Evolutionary conservation across 2,329 filamentous ascomycete species (phyloP).

Genomic region (Penicillium sp.): DNA sequence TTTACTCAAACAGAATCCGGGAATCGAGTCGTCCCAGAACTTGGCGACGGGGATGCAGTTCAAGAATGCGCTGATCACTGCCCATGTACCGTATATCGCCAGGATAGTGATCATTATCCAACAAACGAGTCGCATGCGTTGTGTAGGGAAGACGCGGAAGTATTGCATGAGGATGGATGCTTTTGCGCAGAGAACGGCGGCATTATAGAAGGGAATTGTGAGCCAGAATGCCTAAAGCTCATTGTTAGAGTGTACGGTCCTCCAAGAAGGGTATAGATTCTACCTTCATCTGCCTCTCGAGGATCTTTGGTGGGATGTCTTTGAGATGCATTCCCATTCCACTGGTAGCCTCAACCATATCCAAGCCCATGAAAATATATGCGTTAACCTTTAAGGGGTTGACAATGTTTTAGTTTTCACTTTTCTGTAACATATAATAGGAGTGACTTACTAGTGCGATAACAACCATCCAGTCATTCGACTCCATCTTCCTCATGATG

Average conservation of each 20-base stretch:
- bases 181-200: constrained; percentile 44
- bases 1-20: constrained; percentile 39
- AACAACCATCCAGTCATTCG: constrained; percentile 40
- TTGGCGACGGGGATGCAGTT: constrained; percentile 39
- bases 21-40: constrained; percentile 32
- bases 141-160: constrained; percentile 46
- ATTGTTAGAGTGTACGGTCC: neutral
- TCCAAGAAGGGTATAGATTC: neutral
- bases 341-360: constrained; percentile 33
- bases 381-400: constrained; percentile 28
- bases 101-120: constrained; percentile 38
- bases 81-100: constrained; percentile 37
- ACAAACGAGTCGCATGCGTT: constrained; percentile 35
- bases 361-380: constrained; percentile 36
- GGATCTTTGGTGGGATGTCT: constrained; percentile 30
- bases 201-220: constrained; percentile 41
- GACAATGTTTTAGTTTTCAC: neutral
- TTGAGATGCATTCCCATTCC: constrained; percentile 38
- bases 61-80: constrained; percentile 36
- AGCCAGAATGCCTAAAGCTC: constrained; percentile 37
- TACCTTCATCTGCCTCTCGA: constrained; percentile 36
- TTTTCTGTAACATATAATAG: neutral
- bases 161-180: constrained; percentile 52
- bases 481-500: constrained; percentile 34
- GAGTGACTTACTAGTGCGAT: constrained; percentile 31